Conservation (phyloP, 202 grass and related monocot species). For the Cymbopogon flexuosus region DNA sequence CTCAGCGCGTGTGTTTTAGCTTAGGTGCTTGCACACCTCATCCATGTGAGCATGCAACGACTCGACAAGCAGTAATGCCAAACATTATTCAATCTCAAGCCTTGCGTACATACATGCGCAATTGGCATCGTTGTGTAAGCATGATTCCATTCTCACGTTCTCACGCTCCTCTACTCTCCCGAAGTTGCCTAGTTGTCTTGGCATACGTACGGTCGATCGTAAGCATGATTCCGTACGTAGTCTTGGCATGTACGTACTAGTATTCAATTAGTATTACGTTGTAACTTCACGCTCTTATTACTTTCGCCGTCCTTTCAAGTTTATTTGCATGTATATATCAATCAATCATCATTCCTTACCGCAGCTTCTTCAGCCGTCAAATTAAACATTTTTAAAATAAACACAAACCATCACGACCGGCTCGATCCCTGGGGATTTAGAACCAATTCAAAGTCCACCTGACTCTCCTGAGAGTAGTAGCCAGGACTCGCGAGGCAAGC, state of each 20-base stretch:
- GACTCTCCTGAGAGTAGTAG: background rate
- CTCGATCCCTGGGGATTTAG: background rate
- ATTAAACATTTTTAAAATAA: background rate
- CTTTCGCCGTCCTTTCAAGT: no score
- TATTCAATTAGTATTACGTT: no score
- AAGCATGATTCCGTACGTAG: no score
- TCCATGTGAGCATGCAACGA: background rate
- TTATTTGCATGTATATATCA: no score
- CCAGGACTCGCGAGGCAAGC: background rate
- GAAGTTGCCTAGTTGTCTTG: background rate
- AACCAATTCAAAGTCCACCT: slow-evolving; percentile 6
- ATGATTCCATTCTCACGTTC: background rate
- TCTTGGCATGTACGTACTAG: no score
- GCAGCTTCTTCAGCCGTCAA: background rate
- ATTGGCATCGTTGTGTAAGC: background rate
- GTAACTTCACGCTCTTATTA: no score
- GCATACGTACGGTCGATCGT: no score
- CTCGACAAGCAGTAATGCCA: background rate
- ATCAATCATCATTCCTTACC: background rate
- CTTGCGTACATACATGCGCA: background rate
- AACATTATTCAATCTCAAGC: background rate
- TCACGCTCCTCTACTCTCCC: background rate
- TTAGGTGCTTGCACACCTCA: no score
- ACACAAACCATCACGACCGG: background rate
- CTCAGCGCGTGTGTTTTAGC: background rate